These are phyloP conservation scores for Arthonia radiata DNA, from an alignment of 495 filamentous ascomycete species.

Conservation along the genomic window DNA sequence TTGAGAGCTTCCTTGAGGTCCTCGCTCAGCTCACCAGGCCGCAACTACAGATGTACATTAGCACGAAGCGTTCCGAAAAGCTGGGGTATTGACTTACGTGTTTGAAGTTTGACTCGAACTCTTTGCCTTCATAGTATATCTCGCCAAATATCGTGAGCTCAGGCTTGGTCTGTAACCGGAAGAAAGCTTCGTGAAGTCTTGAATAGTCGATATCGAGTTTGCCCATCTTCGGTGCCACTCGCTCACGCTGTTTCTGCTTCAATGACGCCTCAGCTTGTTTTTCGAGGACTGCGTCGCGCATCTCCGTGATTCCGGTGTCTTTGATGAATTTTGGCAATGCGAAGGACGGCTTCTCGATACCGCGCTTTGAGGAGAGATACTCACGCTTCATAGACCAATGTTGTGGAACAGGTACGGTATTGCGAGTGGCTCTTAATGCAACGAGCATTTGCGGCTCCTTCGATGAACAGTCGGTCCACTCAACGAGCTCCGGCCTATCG, in stretches of 20 bases:
- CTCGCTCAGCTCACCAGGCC: slow-evolving; percentile 74
- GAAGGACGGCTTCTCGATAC: slow-evolving; percentile 86
- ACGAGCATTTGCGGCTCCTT: slow-evolving; percentile 73
- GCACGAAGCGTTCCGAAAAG: too few species aligned
- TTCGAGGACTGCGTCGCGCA: slow-evolving; percentile 88
- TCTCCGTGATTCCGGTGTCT: slow-evolving; percentile 90
- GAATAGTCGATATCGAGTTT: slow-evolving; percentile 96
- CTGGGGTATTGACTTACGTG: too few species aligned
- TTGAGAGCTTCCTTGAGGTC: slow-evolving; percentile 79
- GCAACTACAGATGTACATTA: too few species aligned
- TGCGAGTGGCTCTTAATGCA: slow-evolving; percentile 82
- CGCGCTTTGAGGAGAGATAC: slow-evolving; percentile 85
- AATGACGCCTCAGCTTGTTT: slow-evolving; percentile 77
- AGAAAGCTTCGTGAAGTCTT: slow-evolving; percentile 93
- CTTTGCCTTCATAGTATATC: slow-evolving; percentile 96
- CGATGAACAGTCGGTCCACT: slow-evolving; percentile 93
- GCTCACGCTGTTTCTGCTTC: slow-evolving; percentile 86
- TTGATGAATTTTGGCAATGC: slow-evolving; percentile 89
- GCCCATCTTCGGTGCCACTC: slow-evolving; percentile 90
- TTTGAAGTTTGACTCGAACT: slow-evolving; percentile 83
- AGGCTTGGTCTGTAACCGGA: slow-evolving; percentile 88
- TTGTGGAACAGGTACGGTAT: slow-evolving; percentile 78
- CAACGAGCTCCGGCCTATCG: slow-evolving; percentile 74
- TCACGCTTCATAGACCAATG: slow-evolving; percentile 94
- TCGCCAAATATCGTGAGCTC: slow-evolving; percentile 84